Base-by-base conservation (phyloP, 2,329 filamentous ascomycete species). In the Fusarium haematococcum region DNA sequence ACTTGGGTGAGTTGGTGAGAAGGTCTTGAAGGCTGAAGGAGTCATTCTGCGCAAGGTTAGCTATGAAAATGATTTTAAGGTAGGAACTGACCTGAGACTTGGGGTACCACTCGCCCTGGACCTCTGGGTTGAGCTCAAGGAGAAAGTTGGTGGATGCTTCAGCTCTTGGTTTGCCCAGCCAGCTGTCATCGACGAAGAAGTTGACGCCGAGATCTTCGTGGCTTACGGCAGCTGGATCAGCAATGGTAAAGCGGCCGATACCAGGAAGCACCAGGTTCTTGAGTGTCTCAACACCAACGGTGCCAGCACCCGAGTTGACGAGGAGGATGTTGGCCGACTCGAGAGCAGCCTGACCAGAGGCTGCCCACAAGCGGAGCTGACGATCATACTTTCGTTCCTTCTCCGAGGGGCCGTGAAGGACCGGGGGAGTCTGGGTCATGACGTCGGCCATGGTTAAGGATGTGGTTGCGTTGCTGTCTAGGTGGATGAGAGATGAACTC, bases 261-360 rank as follows among this genome's bases (percentile, higher is more conserved):
- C 92, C 94, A 67, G 97, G 97, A 10, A 99, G 86, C 4, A 99
- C 94, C n/a, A 99, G 90, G 81, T 99, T 99, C 88, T 99, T 99
- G 71, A 99, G 88, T 0, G 95, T 92, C 83, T 99, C 97, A 14
- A 97, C 89, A 16, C 95, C 97, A 37, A 95, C 94, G 3, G 95
- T 94, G 11, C 96, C 96, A n/a, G 93, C 85, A 2, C 95, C 93
- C 1, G 93, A 94, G 83, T 98, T 98, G 70, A 99, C 86, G 6
- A 99, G 88, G 14, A 98, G 89, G n/a, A 99, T 92, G 76, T 97
- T 94, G 25, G 97, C 94, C 66, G 95, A 91, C 83, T 99, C 97
- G 3, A 99, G 88, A 18, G 95, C 96, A 75, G 93, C 89, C 82
- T 99, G 97, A 20, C 97, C 97, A 60, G 91, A 94, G 48, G 96